A percentile compares a stretch with the other conserved stretches of the same genome.
phyloP scores from a whole-genome alignment of 176 grass and related monocot species.

The Themeda triandra region DNA sequence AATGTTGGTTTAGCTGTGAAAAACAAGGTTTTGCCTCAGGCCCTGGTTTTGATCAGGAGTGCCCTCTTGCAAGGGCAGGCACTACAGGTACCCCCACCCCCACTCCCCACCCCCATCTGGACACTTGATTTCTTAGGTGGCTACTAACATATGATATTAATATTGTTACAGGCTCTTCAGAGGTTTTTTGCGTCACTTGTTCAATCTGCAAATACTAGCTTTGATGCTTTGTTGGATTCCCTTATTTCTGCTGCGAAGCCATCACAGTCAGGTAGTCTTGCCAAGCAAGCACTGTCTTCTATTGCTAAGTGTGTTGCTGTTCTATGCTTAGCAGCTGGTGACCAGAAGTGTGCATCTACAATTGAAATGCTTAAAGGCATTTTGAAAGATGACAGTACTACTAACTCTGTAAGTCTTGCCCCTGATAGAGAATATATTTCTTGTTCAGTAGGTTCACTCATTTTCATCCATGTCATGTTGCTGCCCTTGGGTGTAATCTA shows the following conservation, averaged over 20 bases:
- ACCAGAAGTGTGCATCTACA: conserved; percentile 84
- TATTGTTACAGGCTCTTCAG: conserved; percentile 64
- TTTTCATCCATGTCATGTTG: background rate
- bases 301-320: conserved; percentile 97
- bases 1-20: conserved; percentile 74
- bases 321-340: conserved; percentile 81
- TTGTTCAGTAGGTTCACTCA: background rate
- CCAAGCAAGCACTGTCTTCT: conserved; percentile 84
- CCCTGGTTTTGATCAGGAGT: conserved; percentile 81
- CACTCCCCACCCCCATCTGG: background rate
- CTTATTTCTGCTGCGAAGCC: conserved; percentile 83
- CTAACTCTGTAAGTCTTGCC: conserved; percentile 55
- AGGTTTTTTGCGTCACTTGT: conserved; percentile 82
- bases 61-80: conserved; percentile 93
- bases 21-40: conserved; percentile 83
- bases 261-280: conserved; percentile 72
- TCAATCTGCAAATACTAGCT: conserved; percentile 80
- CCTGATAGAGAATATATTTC: background rate
- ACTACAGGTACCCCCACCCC: conserved; percentile 47
- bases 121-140: background rate
- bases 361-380: conserved; percentile 94
- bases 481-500: background rate
- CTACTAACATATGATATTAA: conserved; percentile 11
- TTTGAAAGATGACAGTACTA: conserved; percentile 67
- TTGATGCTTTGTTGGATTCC: conserved; percentile 74